A percentile compares a stretch with the other conserved stretches of the same genome.
phyloP scores from a whole-genome alignment of 73 alveolate genomes.

The Paramecium tetraurelia region DNA sequence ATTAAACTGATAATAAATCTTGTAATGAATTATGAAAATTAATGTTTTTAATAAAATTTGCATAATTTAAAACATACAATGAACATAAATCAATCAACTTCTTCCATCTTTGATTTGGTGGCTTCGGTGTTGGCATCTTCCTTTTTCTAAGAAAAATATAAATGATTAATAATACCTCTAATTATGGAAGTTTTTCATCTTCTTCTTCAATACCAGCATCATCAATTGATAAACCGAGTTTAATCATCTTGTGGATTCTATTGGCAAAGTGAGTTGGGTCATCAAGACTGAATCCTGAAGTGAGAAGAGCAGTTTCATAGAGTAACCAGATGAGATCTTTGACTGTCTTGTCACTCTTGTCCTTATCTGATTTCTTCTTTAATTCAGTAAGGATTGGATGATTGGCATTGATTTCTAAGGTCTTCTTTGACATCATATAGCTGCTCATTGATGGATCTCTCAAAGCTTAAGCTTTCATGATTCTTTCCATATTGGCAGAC shows the following conservation, averaged over 20 bases:
- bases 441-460: slow-evolving; percentile 98
- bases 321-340: slow-evolving; percentile 98
- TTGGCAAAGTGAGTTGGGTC: slow-evolving; percentile 97
- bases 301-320: slow-evolving; percentile 98
- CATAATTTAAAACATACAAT: background rate
- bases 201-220: slow-evolving; percentile 82
- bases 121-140: slow-evolving; percentile 77
- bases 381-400: slow-evolving; percentile 94
- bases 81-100: slow-evolving; percentile 72
- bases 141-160: slow-evolving; percentile 63
- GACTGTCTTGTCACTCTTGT: slow-evolving; percentile 96
- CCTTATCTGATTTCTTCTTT: slow-evolving; percentile 96
- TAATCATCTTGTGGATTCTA: slow-evolving; percentile 99
- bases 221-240: slow-evolving; percentile 94
- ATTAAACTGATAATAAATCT: background rate
- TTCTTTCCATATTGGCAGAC: slow-evolving; percentile 99
- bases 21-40: background rate
- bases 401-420: slow-evolving; percentile 97
- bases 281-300: slow-evolving; percentile 98
- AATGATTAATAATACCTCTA: slow-evolving; percentile 52
- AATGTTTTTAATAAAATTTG: background rate
- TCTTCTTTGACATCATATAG: slow-evolving; percentile 99
- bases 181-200: slow-evolving; percentile 46
- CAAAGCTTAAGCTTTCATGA: slow-evolving; percentile 99
- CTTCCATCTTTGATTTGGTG: slow-evolving; percentile 82